Evolutionary conservation across 1,284 basidiomycete species (phyloP).

Genomic region (Ceratobasidium sp.): DNA sequence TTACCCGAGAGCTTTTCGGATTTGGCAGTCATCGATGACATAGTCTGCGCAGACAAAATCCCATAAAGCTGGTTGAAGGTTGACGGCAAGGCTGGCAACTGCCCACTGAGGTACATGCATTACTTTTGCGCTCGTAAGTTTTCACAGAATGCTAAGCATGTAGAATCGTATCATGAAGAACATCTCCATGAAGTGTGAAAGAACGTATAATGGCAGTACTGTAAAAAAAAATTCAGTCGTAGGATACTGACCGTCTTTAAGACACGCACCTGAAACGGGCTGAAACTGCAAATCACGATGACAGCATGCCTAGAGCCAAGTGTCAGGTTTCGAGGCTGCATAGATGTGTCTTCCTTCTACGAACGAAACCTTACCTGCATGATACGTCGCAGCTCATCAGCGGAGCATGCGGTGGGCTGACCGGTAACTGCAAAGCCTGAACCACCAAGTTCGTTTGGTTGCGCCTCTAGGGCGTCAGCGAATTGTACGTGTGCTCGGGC

Average conservation of each 20-base stretch:
- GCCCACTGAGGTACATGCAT: slow-evolving; percentile 18
- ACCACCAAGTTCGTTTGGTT: slow-evolving; percentile 5
- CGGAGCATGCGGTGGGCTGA: background rate
- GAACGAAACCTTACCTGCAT: slow-evolving; percentile 1
- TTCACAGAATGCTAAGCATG: background rate
- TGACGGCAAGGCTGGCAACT: background rate
- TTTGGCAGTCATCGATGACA: slow-evolving; percentile 14
- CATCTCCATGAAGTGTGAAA: slow-evolving; percentile 13
- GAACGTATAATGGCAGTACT: slow-evolving; percentile 4
- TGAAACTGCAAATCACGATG: slow-evolving; percentile 1
- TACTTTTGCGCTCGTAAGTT: slow-evolving; percentile 1
- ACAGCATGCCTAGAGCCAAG: background rate
- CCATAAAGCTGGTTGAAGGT: slow-evolving; percentile 24
- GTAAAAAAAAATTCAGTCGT: background rate
- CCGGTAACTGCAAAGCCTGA: slow-evolving; percentile 11
- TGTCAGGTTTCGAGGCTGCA: background rate
- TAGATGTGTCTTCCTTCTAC: background rate
- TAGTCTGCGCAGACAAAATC: slow-evolving; percentile 2
- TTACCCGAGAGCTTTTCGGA: slow-evolving; percentile 20
- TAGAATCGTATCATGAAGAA: background rate
- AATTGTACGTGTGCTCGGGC: slow-evolving; percentile 8
- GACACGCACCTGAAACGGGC: slow-evolving; percentile 2
- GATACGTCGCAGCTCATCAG: background rate
- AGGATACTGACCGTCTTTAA: background rate
- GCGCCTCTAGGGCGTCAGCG: slow-evolving; percentile 3